Evolutionary conservation across 495 filamentous ascomycete species (phyloP), one percentile per base, ranked within the genome.

Genomic region (Usnea hakonensis): DNA sequence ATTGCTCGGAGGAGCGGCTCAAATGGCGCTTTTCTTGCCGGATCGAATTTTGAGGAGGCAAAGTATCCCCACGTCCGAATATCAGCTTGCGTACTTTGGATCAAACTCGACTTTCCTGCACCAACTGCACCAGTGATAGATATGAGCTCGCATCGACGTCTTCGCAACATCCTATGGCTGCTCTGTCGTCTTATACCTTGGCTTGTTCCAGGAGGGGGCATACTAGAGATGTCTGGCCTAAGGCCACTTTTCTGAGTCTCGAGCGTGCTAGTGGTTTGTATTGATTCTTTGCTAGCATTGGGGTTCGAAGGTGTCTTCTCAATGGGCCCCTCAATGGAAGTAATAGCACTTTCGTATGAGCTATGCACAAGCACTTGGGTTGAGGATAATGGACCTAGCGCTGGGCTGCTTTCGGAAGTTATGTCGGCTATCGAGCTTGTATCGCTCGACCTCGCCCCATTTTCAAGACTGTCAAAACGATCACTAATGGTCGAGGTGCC

Each of bases 21-120:
- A 70, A 93, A 96, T 5, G 91, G 89, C 1, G 87, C 85, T 61
- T 83, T 83, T 72, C 86, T 84, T 5, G 88, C 84, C n/a, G 84
- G 84, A 65, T 95, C 91, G 64, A 96, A 90, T 70, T 91, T 92
- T 23, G 90, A 86, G 40, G 86, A 86, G 0, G 90, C 88, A 68
- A 90, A 91, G 67, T 93, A 96, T 1, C 90, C 90, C 55, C 79
- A 71, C 61, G 83, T 83, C 48, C 91, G 83, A 11, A 89, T 90
- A 38, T 85, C 80, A 19, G 83, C 79, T 61, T 93, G 84, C 13
- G 91, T 83, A 33, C 85, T 87, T 68, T 91, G 90, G 28, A 94
- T 79, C 10, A 96, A 81, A 64, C 85, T 87, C 33, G 89, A 90
- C 71, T 96, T 96, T 16, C 91, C 91, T 32, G 91, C 78, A 0